These are phyloP conservation scores for Eucalyptus curtisii DNA, from an alignment of 345 rosid genomes.

Conservation along the genomic window DNA sequence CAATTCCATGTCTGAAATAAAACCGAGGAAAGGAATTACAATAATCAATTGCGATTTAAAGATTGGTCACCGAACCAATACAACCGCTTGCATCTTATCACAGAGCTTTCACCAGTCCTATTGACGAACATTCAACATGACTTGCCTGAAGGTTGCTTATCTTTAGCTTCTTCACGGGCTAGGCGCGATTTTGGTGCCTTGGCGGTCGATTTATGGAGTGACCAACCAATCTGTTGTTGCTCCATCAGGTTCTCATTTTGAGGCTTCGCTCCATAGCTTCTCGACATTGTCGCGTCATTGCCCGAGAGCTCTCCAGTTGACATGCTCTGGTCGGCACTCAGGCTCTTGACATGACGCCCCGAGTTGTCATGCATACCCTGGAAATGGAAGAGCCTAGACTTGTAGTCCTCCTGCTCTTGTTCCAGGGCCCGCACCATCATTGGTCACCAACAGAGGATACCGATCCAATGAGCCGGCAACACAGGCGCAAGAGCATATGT, in stretches of 20 bases:
- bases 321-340: slow-evolving; percentile 23
- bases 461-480: not conserved
- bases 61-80: not conserved
- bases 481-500: not conserved
- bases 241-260: not conserved
- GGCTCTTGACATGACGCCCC: slow-evolving; percentile 30
- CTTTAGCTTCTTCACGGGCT: not conserved
- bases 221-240: slow-evolving; percentile 4
- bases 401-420: slow-evolving; percentile 37
- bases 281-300: slow-evolving; percentile 2
- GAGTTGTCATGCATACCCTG: slow-evolving; percentile 29
- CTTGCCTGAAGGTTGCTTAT: slow-evolving; percentile 14
- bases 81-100: not conserved
- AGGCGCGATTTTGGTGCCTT: slow-evolving; percentile 4
- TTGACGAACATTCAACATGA: not conserved
- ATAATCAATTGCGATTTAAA: not conserved
- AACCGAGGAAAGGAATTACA: not conserved
- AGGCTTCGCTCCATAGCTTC: slow-evolving; percentile 10
- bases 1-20: slow-evolving; percentile 35
- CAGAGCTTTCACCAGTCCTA: not conserved
- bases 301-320: slow-evolving; percentile 5
- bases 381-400: slow-evolving; percentile 54
- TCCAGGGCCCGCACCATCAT: slow-evolving; percentile 47
- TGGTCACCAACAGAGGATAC: not conserved
- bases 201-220: not conserved